A percentile compares a stretch with the other conserved stretches of the same genome.
Conservation (phyloP, 2,329 filamentous ascomycete genomes). For the Ophiocordyceps camponoti-floridani region DNA sequence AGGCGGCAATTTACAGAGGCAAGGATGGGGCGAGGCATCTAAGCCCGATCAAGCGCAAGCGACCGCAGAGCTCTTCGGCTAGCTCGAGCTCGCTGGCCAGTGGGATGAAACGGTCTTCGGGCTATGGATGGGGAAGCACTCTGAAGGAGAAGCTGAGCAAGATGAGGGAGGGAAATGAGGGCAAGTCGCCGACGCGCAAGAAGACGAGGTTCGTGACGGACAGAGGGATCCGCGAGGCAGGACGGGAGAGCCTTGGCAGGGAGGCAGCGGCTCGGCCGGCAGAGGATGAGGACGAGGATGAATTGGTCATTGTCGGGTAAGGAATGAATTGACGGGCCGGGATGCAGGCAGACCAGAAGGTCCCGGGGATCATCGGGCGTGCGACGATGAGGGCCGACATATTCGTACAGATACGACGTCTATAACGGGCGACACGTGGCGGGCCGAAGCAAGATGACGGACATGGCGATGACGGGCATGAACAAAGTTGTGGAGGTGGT, state of each 20-base stretch:
- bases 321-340: background rate
- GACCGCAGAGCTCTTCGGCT: slow-evolving; percentile 27
- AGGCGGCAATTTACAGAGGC: slow-evolving; percentile 15
- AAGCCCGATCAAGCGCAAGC: slow-evolving; percentile 43
- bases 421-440: background rate
- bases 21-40: slow-evolving; percentile 31
- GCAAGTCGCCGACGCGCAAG: slow-evolving; percentile 35
- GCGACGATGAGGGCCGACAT: background rate
- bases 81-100: slow-evolving; percentile 6
- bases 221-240: slow-evolving; percentile 61
- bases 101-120: slow-evolving; percentile 3
- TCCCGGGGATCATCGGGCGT: background rate
- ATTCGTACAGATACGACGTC: background rate
- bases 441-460: background rate
- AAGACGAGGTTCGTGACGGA: slow-evolving; percentile 68
- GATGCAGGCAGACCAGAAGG: background rate
- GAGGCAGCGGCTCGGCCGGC: slow-evolving; percentile 21
- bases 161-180: slow-evolving; percentile 42
- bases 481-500: too few species aligned
- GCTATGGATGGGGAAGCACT: slow-evolving; percentile 38
- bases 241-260: slow-evolving; percentile 52
- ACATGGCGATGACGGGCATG: too few species aligned
- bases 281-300: slow-evolving; percentile 25
- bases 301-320: slow-evolving; percentile 27
- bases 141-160: slow-evolving; percentile 36